A percentile compares a stretch with the other conserved stretches of the same genome.
These are phyloP conservation scores for Fraxinus albicans DNA, from an alignment of 305 asterid species.

Conservation along the genomic window DNA sequence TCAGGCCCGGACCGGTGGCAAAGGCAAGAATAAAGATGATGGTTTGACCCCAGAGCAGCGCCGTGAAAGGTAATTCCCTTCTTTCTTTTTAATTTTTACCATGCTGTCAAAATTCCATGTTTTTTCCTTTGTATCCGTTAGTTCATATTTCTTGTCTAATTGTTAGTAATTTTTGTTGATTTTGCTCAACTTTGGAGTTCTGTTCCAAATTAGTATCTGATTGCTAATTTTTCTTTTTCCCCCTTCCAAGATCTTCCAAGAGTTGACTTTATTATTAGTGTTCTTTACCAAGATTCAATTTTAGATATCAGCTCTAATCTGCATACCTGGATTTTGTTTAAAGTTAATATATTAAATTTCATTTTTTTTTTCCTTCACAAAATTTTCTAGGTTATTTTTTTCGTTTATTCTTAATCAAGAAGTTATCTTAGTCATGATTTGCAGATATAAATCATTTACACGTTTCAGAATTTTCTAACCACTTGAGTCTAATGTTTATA, in stretches of 20 bases:
- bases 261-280: not conserved
- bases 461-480: not conserved
- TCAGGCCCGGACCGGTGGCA: slow-evolving; percentile 43
- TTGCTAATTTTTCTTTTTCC: not conserved
- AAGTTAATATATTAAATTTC: not conserved
- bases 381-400: not conserved
- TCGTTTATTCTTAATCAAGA: not conserved
- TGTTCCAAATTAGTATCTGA: not conserved
- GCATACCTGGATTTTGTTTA: not conserved
- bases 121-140: not conserved
- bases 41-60: slow-evolving; percentile 93
- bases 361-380: not conserved
- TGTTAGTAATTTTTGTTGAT: not conserved
- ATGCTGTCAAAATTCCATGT: not conserved
- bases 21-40: slow-evolving; percentile 60
- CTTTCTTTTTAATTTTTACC: not conserved
- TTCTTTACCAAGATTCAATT: not conserved
- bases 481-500: not conserved
- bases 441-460: not conserved
- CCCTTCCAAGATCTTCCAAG: not conserved
- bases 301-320: not conserved
- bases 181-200: not conserved
- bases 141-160: not conserved
- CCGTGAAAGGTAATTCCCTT: slow-evolving; percentile 65
- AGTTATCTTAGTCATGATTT: not conserved